Base-by-base conservation (phyloP, 2,329 filamentous ascomycete species). In the Aspergillus sp. region DNA sequence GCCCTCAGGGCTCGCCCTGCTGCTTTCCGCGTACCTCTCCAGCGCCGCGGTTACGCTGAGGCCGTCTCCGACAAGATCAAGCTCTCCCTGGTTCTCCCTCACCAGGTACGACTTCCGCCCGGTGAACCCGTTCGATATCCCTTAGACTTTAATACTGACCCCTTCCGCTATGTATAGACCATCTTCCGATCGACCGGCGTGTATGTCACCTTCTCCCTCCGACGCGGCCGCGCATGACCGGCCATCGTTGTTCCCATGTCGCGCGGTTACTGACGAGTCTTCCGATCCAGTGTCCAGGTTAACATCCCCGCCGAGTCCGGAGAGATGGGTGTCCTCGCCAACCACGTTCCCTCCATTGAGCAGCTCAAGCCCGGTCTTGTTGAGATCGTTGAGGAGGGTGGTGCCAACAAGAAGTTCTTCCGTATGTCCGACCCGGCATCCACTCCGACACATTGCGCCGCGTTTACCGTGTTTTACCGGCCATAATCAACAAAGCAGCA, bases 301-400 rank as follows among this genome's bases (percentile, higher is more conserved):
- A 99, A 99, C 88, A 90, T 99, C 76, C 91, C 95, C 79, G 95
- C 95, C 77, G 95, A 97, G 81, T 96, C 93, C 66, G 95, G 95
- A 80, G 95, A 98, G 75, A 99, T 99, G 95, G 95, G 95, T 91
- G 90, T 99, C 74, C 91, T 99, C 78, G 95, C 95, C 80, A 96
- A 95, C 87, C 95, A 99, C 88, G 95, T 99, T 75, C 93, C 95
- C 69, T 93, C 93, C 66, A 98, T 99, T 77, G 95, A 99, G 87
- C 95, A 99, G 86, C 87, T 99, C 81, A 97, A 96, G 88, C 93
- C 95, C 65, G 95, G 95, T 76, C 83, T 98, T 71, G 87, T 99
- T 71, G 94, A 98, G 86, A 86, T 99, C 77, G 88, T 98, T 71
- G 94, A 98, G 86, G 95, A 99, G 87, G 87, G 83, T 76, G 91